phyloP scores from a whole-genome alignment of 371 early-diverging fungal species.

The Capillidium heterosporum region DNA sequence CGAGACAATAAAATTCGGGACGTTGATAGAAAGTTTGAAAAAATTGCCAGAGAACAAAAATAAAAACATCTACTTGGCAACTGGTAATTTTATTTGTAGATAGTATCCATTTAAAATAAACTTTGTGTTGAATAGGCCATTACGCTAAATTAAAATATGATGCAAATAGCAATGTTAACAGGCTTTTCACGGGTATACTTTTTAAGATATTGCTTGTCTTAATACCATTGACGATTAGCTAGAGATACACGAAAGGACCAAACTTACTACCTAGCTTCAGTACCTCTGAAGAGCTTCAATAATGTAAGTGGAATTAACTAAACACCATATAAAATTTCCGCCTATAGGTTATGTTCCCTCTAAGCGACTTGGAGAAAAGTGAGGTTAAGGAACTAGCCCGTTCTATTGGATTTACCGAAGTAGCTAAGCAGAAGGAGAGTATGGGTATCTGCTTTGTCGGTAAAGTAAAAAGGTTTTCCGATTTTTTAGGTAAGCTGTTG shows the following conservation, averaged over 20 bases:
- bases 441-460: slow-evolving; percentile 96
- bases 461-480: slow-evolving; percentile 47
- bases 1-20: slow-evolving; percentile 79
- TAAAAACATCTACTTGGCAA: slow-evolving; percentile 10
- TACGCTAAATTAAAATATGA: slow-evolving; percentile 37
- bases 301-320: slow-evolving; percentile 9
- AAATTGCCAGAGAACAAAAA: slow-evolving; percentile 7
- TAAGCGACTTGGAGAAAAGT: slow-evolving; percentile 52
- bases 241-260: slow-evolving; percentile 73
- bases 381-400: slow-evolving; percentile 54
- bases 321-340: neutral
- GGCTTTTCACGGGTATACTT: slow-evolving; percentile 7
- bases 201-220: neutral
- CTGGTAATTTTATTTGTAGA: neutral
- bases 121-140: slow-evolving; percentile 46
- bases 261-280: slow-evolving; percentile 72
- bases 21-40: slow-evolving; percentile 19
- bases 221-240: slow-evolving; percentile 13
- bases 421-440: slow-evolving; percentile 61
- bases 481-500: slow-evolving; percentile 45
- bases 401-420: slow-evolving; percentile 22
- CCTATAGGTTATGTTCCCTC: slow-evolving; percentile 53
- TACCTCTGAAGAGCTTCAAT: slow-evolving; percentile 23
- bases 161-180: slow-evolving; percentile 4
- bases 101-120: neutral